Evolutionary conservation across 805 yeast genomes (phyloP).

Genomic region (Clavispora vitiphila): DNA sequence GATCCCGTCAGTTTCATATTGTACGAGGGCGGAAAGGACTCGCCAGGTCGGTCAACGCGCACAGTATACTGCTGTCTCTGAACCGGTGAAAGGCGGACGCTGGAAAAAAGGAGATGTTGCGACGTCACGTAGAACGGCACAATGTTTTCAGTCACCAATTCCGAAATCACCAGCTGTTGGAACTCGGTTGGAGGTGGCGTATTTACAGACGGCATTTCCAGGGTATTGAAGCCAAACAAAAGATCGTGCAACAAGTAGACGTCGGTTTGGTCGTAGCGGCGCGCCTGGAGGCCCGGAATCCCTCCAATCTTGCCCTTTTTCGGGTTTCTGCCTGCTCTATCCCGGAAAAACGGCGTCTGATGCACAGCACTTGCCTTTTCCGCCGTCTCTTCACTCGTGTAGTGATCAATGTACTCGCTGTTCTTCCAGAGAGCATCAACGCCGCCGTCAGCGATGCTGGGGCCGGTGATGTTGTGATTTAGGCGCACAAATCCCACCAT

Average conservation of each 20-base stretch:
- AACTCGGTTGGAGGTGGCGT: slow-evolving; percentile 2
- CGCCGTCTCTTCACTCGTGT: slow-evolving; percentile 21
- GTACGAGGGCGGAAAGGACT: slow-evolving; percentile 35
- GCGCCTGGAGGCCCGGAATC: slow-evolving; percentile 25
- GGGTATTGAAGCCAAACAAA: slow-evolving; percentile 26
- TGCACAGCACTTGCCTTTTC: slow-evolving; percentile 18
- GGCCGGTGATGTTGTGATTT: slow-evolving; percentile 29
- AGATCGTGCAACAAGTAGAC: slow-evolving; percentile 32
- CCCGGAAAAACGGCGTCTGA: slow-evolving; percentile 21
- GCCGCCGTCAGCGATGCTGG: slow-evolving; percentile 8
- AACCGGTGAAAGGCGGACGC: slow-evolving; percentile 18
- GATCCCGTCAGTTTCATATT: slow-evolving; percentile 38
- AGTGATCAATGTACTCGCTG: slow-evolving; percentile 26
- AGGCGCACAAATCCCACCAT: slow-evolving; percentile 35
- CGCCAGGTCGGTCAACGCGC: slow-evolving; percentile 18
- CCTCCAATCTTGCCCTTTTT: slow-evolving; percentile 28
- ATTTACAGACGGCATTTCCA: slow-evolving; percentile 5
- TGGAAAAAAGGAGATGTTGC: slow-evolving; percentile 35
- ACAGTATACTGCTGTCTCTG: slow-evolving; percentile 18
- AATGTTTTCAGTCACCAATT: slow-evolving; percentile 27
- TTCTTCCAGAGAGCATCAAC: slow-evolving; percentile 31
- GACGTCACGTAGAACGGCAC: slow-evolving; percentile 38
- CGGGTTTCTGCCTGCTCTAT: slow-evolving; percentile 7
- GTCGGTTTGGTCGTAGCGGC: slow-evolving; percentile 15
- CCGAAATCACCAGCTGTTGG: slow-evolving; percentile 8